phyloP scores from a whole-genome alignment of 768 basidiomycete species.

The Suillus paluster region DNA sequence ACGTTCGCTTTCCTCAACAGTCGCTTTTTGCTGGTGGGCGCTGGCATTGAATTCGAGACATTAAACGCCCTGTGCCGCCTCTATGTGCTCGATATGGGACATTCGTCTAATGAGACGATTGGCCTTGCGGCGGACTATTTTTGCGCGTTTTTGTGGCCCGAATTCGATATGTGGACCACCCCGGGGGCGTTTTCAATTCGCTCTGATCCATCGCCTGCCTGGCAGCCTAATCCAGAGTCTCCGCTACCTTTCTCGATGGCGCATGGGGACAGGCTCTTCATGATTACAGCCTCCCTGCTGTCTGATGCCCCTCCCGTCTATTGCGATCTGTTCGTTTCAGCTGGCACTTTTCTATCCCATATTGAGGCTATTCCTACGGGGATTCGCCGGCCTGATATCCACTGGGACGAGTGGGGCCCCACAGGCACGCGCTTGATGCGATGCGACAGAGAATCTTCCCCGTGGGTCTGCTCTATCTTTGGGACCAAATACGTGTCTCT shows the following conservation, averaged over 20 bases:
- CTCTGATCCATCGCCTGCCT: slow-evolving; percentile 57
- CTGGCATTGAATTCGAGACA: slow-evolving; percentile 26
- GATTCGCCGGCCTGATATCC: slow-evolving; percentile 28
- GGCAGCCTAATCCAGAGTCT: slow-evolving; percentile 39
- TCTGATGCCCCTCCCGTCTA: slow-evolving; percentile 27
- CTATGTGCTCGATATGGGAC: slow-evolving; percentile 46
- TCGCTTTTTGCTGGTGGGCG: slow-evolving; percentile 40
- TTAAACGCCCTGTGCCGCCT: slow-evolving; percentile 29
- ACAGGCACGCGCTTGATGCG: slow-evolving; percentile 47
- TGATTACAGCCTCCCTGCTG: slow-evolving; percentile 48
- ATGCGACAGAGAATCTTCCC: slow-evolving; percentile 39
- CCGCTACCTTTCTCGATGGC: slow-evolving; percentile 53
- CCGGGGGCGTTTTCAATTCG: slow-evolving; percentile 47
- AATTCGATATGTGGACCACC: slow-evolving; percentile 29
- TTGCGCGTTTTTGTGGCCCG: slow-evolving; percentile 49
- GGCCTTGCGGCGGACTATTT: slow-evolving; percentile 35
- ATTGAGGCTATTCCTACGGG: slow-evolving; percentile 23
- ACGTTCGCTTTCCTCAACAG: slow-evolving; percentile 50
- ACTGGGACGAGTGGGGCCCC: slow-evolving; percentile 61
- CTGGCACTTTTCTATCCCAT: slow-evolving; percentile 37
- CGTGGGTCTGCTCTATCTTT: slow-evolving; percentile 66
- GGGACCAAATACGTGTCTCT: slow-evolving; percentile 49
- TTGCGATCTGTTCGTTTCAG: slow-evolving; percentile 49
- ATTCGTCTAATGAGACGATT: slow-evolving; percentile 33
- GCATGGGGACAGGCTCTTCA: slow-evolving; percentile 46